Evolutionary conservation across 164 flowering plant species (phyloP).

Genomic region (Annona cherimola): DNA sequence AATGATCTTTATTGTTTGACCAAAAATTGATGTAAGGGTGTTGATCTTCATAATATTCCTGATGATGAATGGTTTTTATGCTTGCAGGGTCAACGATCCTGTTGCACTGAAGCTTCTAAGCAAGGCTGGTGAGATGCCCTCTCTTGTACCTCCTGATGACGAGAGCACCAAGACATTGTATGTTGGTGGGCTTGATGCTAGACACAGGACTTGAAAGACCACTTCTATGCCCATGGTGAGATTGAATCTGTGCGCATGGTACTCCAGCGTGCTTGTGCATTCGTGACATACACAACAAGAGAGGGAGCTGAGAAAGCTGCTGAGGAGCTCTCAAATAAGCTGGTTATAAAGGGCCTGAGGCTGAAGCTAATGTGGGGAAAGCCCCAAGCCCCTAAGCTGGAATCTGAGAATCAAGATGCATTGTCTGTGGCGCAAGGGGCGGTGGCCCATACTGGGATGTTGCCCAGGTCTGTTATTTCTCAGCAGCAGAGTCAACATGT

Average conservation of each 20-base stretch:
- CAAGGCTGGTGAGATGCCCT: constrained; percentile 96
- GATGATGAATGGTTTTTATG: neutral
- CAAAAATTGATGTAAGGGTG: no score
- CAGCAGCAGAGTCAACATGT: constrained; percentile 69
- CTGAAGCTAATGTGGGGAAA: constrained; percentile 91
- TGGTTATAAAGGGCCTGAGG: constrained; percentile 79
- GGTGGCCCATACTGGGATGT: constrained; percentile 67
- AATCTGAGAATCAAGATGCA: constrained; percentile 42
- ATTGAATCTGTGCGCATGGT: constrained; percentile 87
- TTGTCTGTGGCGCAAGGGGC: constrained; percentile 50
- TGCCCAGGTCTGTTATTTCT: constrained; percentile 81
- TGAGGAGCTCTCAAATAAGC: constrained; percentile 84
- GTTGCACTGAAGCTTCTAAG: constrained; percentile 82
- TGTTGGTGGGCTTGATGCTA: constrained; percentile 83
- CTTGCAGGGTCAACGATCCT: constrained; percentile 87
- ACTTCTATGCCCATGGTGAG: constrained; percentile 91
- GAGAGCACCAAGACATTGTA: constrained; percentile 89
- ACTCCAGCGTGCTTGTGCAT: constrained; percentile 76
- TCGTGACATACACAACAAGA: constrained; percentile 92
- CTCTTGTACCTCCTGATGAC: constrained; percentile 80
- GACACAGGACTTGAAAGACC: constrained; percentile 78
- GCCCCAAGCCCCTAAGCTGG: constrained; percentile 81
- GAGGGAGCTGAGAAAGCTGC: constrained; percentile 98
- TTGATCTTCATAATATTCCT: no score
- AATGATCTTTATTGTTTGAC: no score